Percentiles rank a stretch among this genome's conserved stretches.
Conservation (phyloP, 2,329 filamentous ascomycete genomes). For the Stachybotrys chartarum region DNA sequence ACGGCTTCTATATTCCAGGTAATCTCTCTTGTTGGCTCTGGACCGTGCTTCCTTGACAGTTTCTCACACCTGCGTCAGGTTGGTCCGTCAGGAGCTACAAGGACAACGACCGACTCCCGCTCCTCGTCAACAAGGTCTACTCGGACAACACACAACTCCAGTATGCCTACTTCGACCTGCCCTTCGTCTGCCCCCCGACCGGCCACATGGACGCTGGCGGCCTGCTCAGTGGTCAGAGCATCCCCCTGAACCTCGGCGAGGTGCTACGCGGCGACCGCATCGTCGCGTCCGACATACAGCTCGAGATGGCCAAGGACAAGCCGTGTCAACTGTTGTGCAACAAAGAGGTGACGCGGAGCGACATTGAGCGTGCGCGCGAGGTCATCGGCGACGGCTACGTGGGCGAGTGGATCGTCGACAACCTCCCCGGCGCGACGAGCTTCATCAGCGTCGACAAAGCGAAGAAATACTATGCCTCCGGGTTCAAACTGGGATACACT, state of each 20-base stretch:
- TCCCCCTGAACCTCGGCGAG: slow-evolving; percentile 79
- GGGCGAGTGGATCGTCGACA: slow-evolving; percentile 92
- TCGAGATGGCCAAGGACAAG: slow-evolving; percentile 69
- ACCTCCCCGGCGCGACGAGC: slow-evolving; percentile 79
- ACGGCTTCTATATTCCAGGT: slow-evolving; percentile 86
- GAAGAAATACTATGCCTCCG: slow-evolving; percentile 80
- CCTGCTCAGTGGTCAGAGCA: slow-evolving; percentile 67
- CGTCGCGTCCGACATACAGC: slow-evolving; percentile 73
- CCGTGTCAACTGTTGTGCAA: slow-evolving; percentile 69
- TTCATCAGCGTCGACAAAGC: slow-evolving; percentile 82
- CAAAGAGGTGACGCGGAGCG: slow-evolving; percentile 54
- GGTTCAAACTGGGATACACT: slow-evolving; percentile 80
- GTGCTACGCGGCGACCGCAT: slow-evolving; percentile 83
- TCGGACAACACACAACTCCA: slow-evolving; percentile 86
- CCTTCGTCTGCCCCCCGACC: slow-evolving; percentile 77
- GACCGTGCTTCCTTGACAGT: not conserved
- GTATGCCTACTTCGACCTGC: slow-evolving; percentile 83
- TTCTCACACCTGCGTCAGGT: slow-evolving; percentile 34
- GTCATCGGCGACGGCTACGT: slow-evolving; percentile 75
- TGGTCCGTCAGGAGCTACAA: slow-evolving; percentile 78
- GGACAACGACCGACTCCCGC: slow-evolving; percentile 67
- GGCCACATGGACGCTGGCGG: slow-evolving; percentile 59
- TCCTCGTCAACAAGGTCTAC: slow-evolving; percentile 90
- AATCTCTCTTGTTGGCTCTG: slow-evolving; percentile 19
- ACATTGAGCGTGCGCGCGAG: slow-evolving; percentile 60